A percentile compares a stretch with the other conserved stretches of the same genome.
phyloP scores from a whole-genome alignment of 495 filamentous ascomycete species.

The Chlorociboria aeruginascens region DNA sequence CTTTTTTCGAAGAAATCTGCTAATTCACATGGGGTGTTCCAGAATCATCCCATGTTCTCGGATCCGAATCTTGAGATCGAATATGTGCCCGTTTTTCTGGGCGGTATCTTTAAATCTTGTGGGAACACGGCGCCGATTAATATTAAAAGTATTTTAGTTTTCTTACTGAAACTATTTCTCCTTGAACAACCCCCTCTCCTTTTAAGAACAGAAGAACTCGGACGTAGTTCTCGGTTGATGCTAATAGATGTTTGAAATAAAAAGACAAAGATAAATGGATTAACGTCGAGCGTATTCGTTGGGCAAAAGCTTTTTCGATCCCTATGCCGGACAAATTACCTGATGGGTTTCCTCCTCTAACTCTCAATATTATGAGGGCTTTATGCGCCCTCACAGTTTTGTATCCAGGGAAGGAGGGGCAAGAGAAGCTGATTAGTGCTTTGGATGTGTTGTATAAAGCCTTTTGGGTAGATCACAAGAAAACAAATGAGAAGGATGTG shows the following conservation, averaged over 20 bases:
- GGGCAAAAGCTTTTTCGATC: constrained; percentile 33
- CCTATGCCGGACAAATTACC: constrained; percentile 41
- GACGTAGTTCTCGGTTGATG: neutral
- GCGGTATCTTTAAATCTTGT: constrained; percentile 54
- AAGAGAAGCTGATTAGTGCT: constrained; percentile 38
- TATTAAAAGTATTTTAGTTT: constrained; percentile 47
- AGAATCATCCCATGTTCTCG: constrained; percentile 52
- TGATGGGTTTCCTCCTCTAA: constrained; percentile 47
- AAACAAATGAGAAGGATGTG: constrained; percentile 37
- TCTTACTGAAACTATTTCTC: too few relatives aligned
- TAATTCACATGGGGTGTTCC: neutral
- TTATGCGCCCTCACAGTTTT: constrained; percentile 26
- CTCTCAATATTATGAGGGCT: constrained; percentile 38
- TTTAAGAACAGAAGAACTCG: neutral
- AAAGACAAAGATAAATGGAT: constrained; percentile 61
- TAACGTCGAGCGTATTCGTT: constrained; percentile 44
- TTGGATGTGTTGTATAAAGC: constrained; percentile 18
- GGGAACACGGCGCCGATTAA: constrained; percentile 50
- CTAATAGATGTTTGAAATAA: neutral
- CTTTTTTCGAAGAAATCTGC: neutral
- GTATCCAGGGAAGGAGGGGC: constrained; percentile 32
- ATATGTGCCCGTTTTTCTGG: constrained; percentile 58
- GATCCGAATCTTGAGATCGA: constrained; percentile 37
- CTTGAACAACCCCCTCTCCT: neutral
- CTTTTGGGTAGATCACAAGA: constrained; percentile 43